Base-by-base conservation (phyloP, 2,329 filamentous ascomycete species). In the Hypoxylon sp. region DNA sequence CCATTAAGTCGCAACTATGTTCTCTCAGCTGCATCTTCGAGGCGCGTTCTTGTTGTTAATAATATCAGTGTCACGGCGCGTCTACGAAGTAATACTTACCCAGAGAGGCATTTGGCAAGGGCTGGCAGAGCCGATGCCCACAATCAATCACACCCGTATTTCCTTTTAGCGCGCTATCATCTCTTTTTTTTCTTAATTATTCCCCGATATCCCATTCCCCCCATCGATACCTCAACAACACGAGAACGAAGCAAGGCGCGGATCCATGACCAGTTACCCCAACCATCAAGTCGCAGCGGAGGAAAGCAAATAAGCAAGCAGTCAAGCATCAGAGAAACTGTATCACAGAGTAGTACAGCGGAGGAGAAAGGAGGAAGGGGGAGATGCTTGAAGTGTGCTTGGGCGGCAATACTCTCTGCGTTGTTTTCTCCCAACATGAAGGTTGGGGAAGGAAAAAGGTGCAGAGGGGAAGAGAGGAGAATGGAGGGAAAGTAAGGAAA, bases 231-330 rank as follows among this genome's bases (percentile, higher is more conserved):
- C 60, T 67, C 28, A 64, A 43, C 45, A 38, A 46, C 45, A 60
- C 56, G 63, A 66, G 63, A 66, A 71, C 65, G 68, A 69, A 63
- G 52, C 49, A 57, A 63, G 53, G 61, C 45, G 67, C 38, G 65
- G 61, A 65, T 67, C 53, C 36, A 70, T 45, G 63, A 69, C 65
- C 52, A 67, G 23, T 25, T n/a, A 43, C 17, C 14, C 14, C 21
- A 34, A 38, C 13, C 14, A 45, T 5, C 30, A 19, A 19, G 21
- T 21, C n/a, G 38, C 9, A n/a, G 52, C 52, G 53, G 23, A 62
- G 23, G 25, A 60, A 49, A 32, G 43, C 30, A 46, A 25, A 23
- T 21, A 23, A 17, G 23, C 23, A 56, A 52, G 23, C 23, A 56
- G 48, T 14, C 17, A 45, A 50, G 45, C 23, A 41, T 41, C 49